Percentiles rank a stretch among this genome's conserved stretches.
Evolutionary conservation across 306 rosid species (phyloP).

Genomic region (Acacia acuminata): DNA sequence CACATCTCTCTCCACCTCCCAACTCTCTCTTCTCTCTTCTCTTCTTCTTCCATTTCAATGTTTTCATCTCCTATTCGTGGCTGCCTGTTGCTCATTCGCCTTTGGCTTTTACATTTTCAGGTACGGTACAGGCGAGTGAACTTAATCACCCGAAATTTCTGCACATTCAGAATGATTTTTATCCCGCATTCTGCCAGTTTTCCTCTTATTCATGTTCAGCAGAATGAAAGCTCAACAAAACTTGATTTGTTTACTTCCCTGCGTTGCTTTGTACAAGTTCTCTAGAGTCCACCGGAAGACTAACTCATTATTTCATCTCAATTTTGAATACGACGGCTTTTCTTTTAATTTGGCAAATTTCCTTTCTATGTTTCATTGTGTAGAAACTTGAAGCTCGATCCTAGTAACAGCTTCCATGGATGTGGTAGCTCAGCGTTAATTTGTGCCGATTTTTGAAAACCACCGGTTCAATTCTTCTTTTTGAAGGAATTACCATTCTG

Average conservation of each 20-base stretch:
- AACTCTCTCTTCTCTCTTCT: neutral
- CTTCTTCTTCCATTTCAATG: constrained; percentile 21
- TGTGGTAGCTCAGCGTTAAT: too few species aligned
- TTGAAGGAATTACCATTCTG: too few species aligned
- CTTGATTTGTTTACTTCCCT: neutral
- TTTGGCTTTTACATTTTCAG: neutral
- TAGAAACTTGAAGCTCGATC: too few species aligned
- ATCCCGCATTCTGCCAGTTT: constrained; percentile 4
- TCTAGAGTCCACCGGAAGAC: too few species aligned
- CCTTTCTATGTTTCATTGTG: too few species aligned
- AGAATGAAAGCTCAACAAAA: neutral
- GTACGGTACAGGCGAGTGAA: neutral
- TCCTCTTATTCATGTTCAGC: neutral
- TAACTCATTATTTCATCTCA: too few species aligned
- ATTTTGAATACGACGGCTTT: neutral
- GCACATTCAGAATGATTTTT: neutral
- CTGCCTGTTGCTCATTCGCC: neutral
- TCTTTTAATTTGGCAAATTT: neutral
- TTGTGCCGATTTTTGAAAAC: too few species aligned
- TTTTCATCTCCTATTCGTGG: constrained; percentile 11
- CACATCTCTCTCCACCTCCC: neutral
- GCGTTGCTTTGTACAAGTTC: neutral
- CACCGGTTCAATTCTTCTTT: too few species aligned
- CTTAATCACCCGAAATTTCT: neutral
- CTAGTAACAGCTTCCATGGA: too few species aligned